Evolutionary conservation across 371 early-diverging fungal species (phyloP), one percentile per base, ranked within the genome.

Genomic region (Dinochytrium kinnereticum): DNA sequence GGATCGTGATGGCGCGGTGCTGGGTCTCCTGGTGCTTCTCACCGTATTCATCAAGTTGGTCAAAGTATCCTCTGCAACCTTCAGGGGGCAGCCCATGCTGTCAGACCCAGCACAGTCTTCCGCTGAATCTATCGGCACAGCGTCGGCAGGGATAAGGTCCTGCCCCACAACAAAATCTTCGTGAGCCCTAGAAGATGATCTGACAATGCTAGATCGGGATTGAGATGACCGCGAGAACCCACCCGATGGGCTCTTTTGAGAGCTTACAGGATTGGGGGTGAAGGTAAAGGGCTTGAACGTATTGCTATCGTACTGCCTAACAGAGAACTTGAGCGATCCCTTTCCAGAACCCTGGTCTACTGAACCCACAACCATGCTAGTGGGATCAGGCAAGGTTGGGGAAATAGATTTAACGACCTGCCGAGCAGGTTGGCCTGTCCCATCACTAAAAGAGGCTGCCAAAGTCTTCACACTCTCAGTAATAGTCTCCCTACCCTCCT

Each of bases 241-340:
- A 44, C 49, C 21, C 21, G 13, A 21, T 44, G 49, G 21, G 21
- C 49, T 44, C n/a, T n/a, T n/a, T n/a, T n/a, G n/a, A 44, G 49
- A 44, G 10, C 13, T 44, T 10, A 21, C 49, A 21, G 49, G 49
- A 10, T 44, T 44, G 10, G 49, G 57, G 10, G 64, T 61, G 64
- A 31, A 61, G 7, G 64, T 61, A 36, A 61, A 61, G 3, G 64
- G 64, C 34, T 17, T 21, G 64, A 61, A 61, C 36, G 64, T 61
- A 36, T 61, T 24, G 57, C 38, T 24, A 36, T 61, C 64, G 34
- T 61, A 61, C 24, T 61, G 64, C 15, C 64, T 3, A 13, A 61
- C 64, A 7, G 64, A 31, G 30, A 61, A 61, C 34, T 24, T 15
- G 64, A 61, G 64, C 24, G 33, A 17, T 31, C 36, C 64, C 34